Base-by-base conservation (phyloP, 2,329 filamentous ascomycete genomes). In the Alternaria triticimaculans region DNA sequence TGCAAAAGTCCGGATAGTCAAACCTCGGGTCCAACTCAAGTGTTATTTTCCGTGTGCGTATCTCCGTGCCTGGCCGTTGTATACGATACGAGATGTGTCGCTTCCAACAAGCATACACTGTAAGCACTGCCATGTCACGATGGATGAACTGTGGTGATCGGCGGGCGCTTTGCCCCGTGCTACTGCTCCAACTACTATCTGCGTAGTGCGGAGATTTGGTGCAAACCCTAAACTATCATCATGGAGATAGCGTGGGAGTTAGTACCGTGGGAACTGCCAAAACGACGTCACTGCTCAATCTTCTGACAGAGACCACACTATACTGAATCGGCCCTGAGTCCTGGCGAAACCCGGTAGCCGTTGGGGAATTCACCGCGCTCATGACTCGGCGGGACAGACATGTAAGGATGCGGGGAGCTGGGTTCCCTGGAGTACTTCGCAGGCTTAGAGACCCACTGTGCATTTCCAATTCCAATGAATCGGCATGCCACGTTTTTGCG, bases 401-500 rank as follows among this genome's bases (percentile, higher is more conserved):
- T 53, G 15, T 41, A 20, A 21, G 7, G 30, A 53, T 53, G 49
- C 49, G 49, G 49, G 49, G 49, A 53, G 28, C n/a, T 37, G 20
- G 30, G 18, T 37, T 53, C 18, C 49, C 33, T 53, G 49, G 49
- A 33, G 49, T 53, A 30, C 10, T 53, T 25, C 10, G 14, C 37
- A 33, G 37, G 28, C 30, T 53, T 23, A 33, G 21, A 53, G 49
- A 41, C 30, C 49, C 30, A 25, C 30, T 41, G 49, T 23, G 49
- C 49, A 33, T 53, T 53, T 37, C 49, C 49, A 41, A 53, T 53
- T 37, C 49, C 49, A 53, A 53, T 53, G 30, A 41, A 37, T 28
- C 49, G 49, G 49, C 49, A 53, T 41, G 49, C 49, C 49, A 53
- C 49, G 49, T 53, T 53, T 53, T 33, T 53, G 49, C 49, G 49